phyloP scores from a whole-genome alignment of 1,284 basidiomycete species.

The Trametes polyzona region DNA sequence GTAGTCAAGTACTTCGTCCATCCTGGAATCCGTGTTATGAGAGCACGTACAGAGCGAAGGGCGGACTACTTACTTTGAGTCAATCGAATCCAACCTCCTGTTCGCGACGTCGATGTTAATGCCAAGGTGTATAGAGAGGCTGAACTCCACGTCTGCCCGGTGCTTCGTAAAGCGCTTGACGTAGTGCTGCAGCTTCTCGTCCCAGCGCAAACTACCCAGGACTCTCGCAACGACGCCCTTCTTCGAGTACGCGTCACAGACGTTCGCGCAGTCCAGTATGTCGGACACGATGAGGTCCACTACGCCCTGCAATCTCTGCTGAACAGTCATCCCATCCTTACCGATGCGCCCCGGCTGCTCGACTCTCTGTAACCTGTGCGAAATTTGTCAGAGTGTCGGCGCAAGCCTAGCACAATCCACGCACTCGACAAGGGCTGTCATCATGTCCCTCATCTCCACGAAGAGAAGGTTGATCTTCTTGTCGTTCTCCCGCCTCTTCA shows the following conservation, averaged over 20 bases:
- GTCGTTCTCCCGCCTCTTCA: constrained; percentile 48
- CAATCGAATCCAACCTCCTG: constrained; percentile 35
- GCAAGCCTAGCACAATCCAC: constrained; percentile 14
- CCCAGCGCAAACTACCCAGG: constrained; percentile 35
- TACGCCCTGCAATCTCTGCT: constrained; percentile 24
- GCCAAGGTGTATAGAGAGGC: constrained; percentile 40
- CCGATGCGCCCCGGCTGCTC: constrained; percentile 23
- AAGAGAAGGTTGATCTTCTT: constrained; percentile 43
- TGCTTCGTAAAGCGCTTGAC: constrained; percentile 38
- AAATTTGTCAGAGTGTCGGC: neutral
- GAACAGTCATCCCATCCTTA: constrained; percentile 28
- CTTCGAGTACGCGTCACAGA: constrained; percentile 40
- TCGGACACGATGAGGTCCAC: constrained; percentile 31
- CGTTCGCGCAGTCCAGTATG: constrained; percentile 37
- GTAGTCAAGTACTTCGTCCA: constrained; percentile 14
- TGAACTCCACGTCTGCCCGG: constrained; percentile 39
- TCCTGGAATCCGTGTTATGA: constrained; percentile 2
- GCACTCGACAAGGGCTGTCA: constrained; percentile 46
- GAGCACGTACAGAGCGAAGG: neutral
- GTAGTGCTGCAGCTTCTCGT: constrained; percentile 36
- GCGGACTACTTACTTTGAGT: constrained; percentile 29
- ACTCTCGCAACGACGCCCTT: constrained; percentile 39
- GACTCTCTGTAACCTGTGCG: constrained; percentile 26
- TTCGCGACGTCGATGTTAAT: constrained; percentile 40
- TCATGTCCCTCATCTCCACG: constrained; percentile 39